These are phyloP conservation scores for Salinomyces thailandicus DNA, from an alignment of 2,329 filamentous ascomycete species.

Conservation along the genomic window DNA sequence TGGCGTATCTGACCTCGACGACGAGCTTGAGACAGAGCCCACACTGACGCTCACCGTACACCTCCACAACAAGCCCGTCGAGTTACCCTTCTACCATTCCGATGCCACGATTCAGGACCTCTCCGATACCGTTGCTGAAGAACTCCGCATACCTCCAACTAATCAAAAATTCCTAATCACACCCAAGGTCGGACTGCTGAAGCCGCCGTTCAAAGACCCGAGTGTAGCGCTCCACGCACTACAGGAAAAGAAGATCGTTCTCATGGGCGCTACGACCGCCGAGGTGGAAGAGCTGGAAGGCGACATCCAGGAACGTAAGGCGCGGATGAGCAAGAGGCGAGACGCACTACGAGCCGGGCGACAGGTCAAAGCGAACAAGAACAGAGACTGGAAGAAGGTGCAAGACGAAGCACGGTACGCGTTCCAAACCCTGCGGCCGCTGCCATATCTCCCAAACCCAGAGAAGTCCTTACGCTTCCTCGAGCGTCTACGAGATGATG, in stretches of 20 bases:
- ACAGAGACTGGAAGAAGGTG: slow-evolving; percentile 37
- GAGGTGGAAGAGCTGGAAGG: slow-evolving; percentile 47
- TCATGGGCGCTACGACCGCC: slow-evolving; percentile 53
- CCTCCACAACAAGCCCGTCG: slow-evolving; percentile 44
- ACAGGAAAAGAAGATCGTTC: slow-evolving; percentile 49
- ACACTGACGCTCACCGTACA: slow-evolving; percentile 39
- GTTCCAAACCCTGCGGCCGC: slow-evolving; percentile 65
- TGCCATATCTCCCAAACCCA: slow-evolving; percentile 67
- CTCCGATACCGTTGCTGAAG: slow-evolving; percentile 45
- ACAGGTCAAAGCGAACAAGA: slow-evolving; percentile 22
- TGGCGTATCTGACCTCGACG: slow-evolving; percentile 6
- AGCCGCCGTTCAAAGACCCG: slow-evolving; percentile 53
- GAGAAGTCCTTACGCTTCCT: slow-evolving; percentile 62
- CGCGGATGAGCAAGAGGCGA: slow-evolving; percentile 34
- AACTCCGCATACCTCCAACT: slow-evolving; percentile 48
- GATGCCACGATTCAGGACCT: slow-evolving; percentile 48
- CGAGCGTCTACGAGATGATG: slow-evolving; percentile 65
- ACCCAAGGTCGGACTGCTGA: slow-evolving; percentile 54
- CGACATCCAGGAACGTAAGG: slow-evolving; percentile 40
- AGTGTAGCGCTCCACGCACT: slow-evolving; percentile 41
- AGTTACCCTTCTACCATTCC: slow-evolving; percentile 35
- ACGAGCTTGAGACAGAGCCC: slow-evolving; percentile 10
- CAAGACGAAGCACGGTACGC: slow-evolving; percentile 62
- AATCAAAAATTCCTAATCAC: slow-evolving; percentile 60
- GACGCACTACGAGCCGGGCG: slow-evolving; percentile 31